These are phyloP conservation scores for Mycena vulgaris DNA, from an alignment of 768 basidiomycete species.

Conservation along the genomic window DNA sequence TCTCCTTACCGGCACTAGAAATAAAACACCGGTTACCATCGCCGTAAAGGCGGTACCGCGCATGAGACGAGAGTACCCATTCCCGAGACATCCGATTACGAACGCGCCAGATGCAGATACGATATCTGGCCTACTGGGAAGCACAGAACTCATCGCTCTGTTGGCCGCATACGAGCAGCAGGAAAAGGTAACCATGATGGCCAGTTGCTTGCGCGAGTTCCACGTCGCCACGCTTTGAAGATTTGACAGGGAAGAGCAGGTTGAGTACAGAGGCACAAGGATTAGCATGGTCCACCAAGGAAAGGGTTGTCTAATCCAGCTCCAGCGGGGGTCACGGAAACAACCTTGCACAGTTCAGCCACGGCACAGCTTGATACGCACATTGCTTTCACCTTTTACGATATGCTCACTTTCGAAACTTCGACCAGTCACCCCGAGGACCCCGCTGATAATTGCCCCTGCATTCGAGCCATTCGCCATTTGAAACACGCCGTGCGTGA, in stretches of 20 bases:
- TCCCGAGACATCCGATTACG: slow-evolving; percentile 84
- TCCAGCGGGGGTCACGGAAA: slow-evolving; percentile 79
- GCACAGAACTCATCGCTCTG: slow-evolving; percentile 69
- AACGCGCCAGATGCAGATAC: slow-evolving; percentile 86
- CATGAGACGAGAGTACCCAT: slow-evolving; percentile 82
- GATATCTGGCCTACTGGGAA: slow-evolving; percentile 80
- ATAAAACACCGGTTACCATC: slow-evolving; percentile 95
- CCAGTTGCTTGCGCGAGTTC: slow-evolving; percentile 62
- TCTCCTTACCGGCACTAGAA: slow-evolving; percentile 84
- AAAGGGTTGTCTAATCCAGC: slow-evolving; percentile 83
- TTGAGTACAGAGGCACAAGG: slow-evolving; percentile 84
- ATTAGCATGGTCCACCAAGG: slow-evolving; percentile 88
- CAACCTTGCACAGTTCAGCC: slow-evolving; percentile 69
- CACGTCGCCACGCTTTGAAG: slow-evolving; percentile 70
- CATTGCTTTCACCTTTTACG: slow-evolving; percentile 58
- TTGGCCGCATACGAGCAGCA: slow-evolving; percentile 84
- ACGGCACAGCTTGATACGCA: slow-evolving; percentile 24
- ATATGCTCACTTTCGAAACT: slow-evolving; percentile 59
- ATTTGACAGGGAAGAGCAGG: slow-evolving; percentile 81
- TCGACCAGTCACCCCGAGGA: slow-evolving; percentile 61
- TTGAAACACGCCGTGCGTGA: slow-evolving; percentile 69
- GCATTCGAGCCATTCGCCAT: slow-evolving; percentile 63
- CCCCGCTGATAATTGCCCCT: slow-evolving; percentile 54
- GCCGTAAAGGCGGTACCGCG: slow-evolving; percentile 90
- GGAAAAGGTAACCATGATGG: slow-evolving; percentile 85